phyloP scores from a whole-genome alignment of 495 filamentous ascomycete genomes.

The Bacidia gigantensis region DNA sequence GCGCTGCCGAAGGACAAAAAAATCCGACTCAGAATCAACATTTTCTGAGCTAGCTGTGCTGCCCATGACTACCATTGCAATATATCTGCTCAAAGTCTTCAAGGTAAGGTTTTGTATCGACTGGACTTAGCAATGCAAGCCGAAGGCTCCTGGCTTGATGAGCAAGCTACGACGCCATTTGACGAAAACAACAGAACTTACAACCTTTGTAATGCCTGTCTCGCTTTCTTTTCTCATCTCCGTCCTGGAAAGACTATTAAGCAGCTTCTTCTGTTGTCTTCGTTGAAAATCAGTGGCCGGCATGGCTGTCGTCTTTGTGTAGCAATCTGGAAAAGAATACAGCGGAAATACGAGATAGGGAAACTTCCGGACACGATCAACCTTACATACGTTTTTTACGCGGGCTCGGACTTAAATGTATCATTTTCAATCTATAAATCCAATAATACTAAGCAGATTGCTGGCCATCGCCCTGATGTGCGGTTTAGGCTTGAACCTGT shows the following conservation, averaged over 20 bases:
- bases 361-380: not conserved
- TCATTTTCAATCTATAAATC: not conserved
- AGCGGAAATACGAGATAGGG: not conserved
- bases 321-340: not conserved
- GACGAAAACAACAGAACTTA: not conserved
- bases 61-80: too few species aligned
- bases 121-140: too few species aligned
- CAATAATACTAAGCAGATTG: not conserved
- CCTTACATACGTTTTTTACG: not conserved
- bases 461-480: not conserved
- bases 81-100: too few species aligned
- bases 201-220: not conserved
- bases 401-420: not conserved
- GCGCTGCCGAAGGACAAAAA: too few species aligned
- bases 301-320: conserved; percentile 5
- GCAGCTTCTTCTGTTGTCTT: not conserved
- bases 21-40: too few species aligned
- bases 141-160: not conserved
- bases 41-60: too few species aligned
- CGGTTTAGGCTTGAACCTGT: not conserved
- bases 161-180: not conserved
- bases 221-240: not conserved
- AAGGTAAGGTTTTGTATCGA: too few species aligned
- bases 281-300: not conserved
- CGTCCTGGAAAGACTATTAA: not conserved